Evolutionary conservation across 495 filamentous ascomycete genomes (phyloP), one percentile per base, ranked within the genome.

Genomic region (Talaromyces liani): DNA sequence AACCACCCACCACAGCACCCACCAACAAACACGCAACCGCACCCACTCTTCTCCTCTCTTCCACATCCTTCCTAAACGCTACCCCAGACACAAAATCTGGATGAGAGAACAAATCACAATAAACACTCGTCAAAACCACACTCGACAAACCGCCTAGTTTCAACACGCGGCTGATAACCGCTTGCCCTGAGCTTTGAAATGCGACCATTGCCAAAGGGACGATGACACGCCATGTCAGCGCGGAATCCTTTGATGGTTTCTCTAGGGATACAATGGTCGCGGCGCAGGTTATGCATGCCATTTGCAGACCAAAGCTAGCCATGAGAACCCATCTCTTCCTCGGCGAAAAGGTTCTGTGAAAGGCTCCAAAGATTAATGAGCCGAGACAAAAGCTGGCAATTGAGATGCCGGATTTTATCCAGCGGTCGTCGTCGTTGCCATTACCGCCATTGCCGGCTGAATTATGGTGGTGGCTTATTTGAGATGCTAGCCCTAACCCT

Each of bases 131-230:
- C 62, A 91, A 70, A 27, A 90, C 88, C 10, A 90, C 87, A 68
- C 84, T 88, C 0, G 87, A 88, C 12, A 91, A 69, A 1, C 80
- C 80, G 51, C 80, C 82, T 64, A 83, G 85, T 66, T 82, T 75
- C 65, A 91, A 72, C 9, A 84, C 87, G 4, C 88, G 73, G 70
- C 86, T 89, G 0, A 80, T 80, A n/a, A 91, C 82, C 0, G 87
- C 87, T 69, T 90, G 87, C 2, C 88, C 87, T 63, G 81, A 82
- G 70, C 84, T 84, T 72, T 91, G 88, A 68, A 91, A 89, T 16
- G 88, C 84, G 18, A 91, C 74, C 25, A 89, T 71, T 0, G 81
- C 82, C 62, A 91, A 79, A 10, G 88, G 87, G 0, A 83, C 71
- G 4, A 88, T 71, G 0, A 85, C 81, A 0, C 78, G 67, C 86